phyloP scores from a whole-genome alignment of 495 filamentous ascomycete species.

The Pyronema domesticum region DNA sequence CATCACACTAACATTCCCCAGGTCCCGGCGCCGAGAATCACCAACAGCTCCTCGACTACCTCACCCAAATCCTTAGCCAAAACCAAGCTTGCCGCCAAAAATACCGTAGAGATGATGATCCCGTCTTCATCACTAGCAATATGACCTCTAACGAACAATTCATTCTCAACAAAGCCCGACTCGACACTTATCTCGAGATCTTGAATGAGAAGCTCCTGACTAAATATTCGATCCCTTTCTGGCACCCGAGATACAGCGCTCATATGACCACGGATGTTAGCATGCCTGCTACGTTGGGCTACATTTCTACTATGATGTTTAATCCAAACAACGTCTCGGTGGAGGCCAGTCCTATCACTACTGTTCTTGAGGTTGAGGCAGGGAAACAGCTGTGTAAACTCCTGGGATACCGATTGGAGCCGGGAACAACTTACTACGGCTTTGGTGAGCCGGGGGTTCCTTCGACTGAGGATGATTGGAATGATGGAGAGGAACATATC shows the following conservation, averaged over 20 bases:
- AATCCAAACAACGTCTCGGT: not conserved
- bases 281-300: not conserved
- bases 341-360: not conserved
- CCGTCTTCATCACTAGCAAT: not conserved
- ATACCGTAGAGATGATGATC: not conserved
- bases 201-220: not conserved
- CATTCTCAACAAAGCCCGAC: conserved; percentile 1
- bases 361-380: not conserved
- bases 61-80: conserved; percentile 4
- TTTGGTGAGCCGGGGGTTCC: not conserved
- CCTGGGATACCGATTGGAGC: conserved; percentile 6
- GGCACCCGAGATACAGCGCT: not conserved
- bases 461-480: too few species aligned
- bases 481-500: too few species aligned
- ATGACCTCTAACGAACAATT: not conserved
- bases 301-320: not conserved
- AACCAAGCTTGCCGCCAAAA: not conserved
- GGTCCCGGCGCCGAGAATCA: too few species aligned
- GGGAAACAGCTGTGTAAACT: not conserved
- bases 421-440: not conserved
- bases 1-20: too few species aligned
- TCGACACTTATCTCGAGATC: conserved; percentile 4
- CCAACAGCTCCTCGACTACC: not conserved
- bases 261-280: not conserved
- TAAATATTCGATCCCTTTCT: not conserved